Evolutionary conservation across 2,329 filamentous ascomycete genomes (phyloP).

Genomic region (Penicillium janthinellum): DNA sequence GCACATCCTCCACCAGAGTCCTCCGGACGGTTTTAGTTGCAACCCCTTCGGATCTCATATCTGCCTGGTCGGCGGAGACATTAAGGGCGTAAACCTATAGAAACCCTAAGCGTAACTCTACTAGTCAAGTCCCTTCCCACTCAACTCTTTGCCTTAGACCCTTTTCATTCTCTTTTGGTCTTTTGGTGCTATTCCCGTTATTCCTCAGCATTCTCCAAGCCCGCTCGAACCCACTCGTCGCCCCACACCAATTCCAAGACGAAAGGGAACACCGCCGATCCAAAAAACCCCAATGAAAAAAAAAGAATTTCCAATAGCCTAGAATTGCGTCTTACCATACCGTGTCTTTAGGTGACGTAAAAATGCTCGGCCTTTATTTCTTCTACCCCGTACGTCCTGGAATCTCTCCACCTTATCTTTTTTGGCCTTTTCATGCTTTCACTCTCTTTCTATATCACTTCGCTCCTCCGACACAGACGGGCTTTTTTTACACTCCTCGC

Average conservation of each 20-base stretch:
- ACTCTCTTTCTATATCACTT: slow-evolving; percentile 9
- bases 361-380: slow-evolving; percentile 27
- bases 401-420: slow-evolving; percentile 19
- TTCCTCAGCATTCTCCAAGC: slow-evolving; percentile 27
- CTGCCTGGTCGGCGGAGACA: slow-evolving; percentile 14
- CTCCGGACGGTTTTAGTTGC: background rate
- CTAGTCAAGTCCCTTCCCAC: background rate
- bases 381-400: slow-evolving; percentile 27
- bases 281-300: slow-evolving; percentile 15
- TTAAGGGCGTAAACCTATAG: slow-evolving; percentile 20
- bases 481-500: background rate
- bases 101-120: slow-evolving; percentile 7
- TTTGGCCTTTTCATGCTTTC: slow-evolving; percentile 13
- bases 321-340: slow-evolving; percentile 25
- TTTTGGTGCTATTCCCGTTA: background rate
- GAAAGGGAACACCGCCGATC: slow-evolving; percentile 9
- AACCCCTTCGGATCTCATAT: slow-evolving; percentile 1
- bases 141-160: background rate
- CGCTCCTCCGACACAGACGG: background rate
- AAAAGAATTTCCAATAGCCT: slow-evolving; percentile 4
- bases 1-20: background rate
- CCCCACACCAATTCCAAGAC: slow-evolving; percentile 25
- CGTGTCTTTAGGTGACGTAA: slow-evolving; percentile 29
- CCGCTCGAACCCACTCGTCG: slow-evolving; percentile 1
- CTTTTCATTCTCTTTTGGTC: background rate